phyloP scores from a whole-genome alignment of 1,284 basidiomycete genomes.

The Malassezia pachydermatis region DNA sequence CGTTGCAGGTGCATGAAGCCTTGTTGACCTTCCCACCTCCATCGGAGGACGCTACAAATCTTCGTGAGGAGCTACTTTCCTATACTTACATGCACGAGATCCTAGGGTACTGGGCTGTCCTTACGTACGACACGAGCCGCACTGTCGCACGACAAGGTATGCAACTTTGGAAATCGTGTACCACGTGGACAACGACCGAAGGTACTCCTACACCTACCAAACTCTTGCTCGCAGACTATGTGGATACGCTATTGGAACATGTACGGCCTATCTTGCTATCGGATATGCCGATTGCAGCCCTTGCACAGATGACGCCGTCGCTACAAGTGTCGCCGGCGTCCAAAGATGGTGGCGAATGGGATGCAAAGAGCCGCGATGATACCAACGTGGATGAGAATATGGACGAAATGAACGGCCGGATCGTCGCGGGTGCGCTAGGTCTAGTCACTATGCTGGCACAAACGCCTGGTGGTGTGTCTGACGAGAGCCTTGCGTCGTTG shows the following conservation, averaged over 20 bases:
- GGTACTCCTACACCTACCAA: neutral
- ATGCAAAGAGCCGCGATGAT: constrained; percentile 46
- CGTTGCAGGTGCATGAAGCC: constrained; percentile 61
- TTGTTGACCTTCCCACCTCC: constrained; percentile 55
- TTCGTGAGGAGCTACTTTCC: constrained; percentile 57
- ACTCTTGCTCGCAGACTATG: constrained; percentile 19
- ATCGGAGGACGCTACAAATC: constrained; percentile 18
- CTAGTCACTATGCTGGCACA: constrained; percentile 23
- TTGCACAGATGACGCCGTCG: constrained; percentile 23
- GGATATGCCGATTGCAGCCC: constrained; percentile 24
- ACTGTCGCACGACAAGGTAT: constrained; percentile 55
- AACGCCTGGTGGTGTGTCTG: constrained; percentile 9
- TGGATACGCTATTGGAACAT: constrained; percentile 23
- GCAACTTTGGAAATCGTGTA: constrained; percentile 54
- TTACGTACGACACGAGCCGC: constrained; percentile 64
- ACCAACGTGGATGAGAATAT: constrained; percentile 41
- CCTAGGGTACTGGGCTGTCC: constrained; percentile 69
- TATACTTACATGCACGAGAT: constrained; percentile 60
- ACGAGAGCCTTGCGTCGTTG: constrained; percentile 22
- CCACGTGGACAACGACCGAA: constrained; percentile 33
- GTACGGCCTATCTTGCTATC: constrained; percentile 22
- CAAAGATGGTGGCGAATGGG: constrained; percentile 19
- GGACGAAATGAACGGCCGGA: constrained; percentile 35
- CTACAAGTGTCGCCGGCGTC: constrained; percentile 18
- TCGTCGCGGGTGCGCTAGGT: constrained; percentile 37